Percentiles rank a stretch among this genome's conserved stretches.
Evolutionary conservation across 306 rosid genomes (phyloP).

Genomic region (Carpinus viminea): DNA sequence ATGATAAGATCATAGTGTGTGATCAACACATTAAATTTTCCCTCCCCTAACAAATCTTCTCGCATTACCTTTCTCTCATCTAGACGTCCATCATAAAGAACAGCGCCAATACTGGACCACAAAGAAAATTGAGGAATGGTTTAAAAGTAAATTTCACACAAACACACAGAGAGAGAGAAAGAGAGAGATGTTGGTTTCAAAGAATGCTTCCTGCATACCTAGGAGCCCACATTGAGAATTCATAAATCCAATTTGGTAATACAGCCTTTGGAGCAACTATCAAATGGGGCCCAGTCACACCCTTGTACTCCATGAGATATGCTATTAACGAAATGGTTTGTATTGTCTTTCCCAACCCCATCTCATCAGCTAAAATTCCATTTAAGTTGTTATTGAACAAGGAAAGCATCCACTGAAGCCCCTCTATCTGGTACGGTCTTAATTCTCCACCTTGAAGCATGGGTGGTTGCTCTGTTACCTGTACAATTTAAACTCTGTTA

Average conservation of each 20-base stretch:
- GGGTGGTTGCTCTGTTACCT: constrained; percentile 98
- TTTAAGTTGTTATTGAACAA: constrained; percentile 93
- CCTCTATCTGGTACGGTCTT: constrained; percentile 92
- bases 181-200: constrained; percentile 11
- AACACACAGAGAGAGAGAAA: constrained; percentile 13
- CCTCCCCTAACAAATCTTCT: constrained; percentile 90
- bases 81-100: constrained; percentile 90
- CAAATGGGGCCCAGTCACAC: constrained; percentile 92
- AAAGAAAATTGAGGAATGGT: constrained; percentile 29
- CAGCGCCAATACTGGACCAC: constrained; percentile 66
- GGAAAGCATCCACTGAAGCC: constrained; percentile 99
- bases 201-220: constrained; percentile 49
- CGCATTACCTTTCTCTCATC: constrained; percentile 93
- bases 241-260: constrained; percentile 88
- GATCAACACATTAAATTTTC: constrained; percentile 83
- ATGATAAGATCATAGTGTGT: constrained; percentile 98
- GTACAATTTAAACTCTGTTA: constrained; percentile 31
- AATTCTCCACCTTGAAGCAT: constrained; percentile 94
- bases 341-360: constrained; percentile 99
- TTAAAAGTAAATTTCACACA: constrained; percentile 19
- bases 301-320: constrained; percentile 79
- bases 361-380: constrained; percentile 99
- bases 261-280: constrained; percentile 99
- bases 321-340: constrained; percentile 94
- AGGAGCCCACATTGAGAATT: constrained; percentile 95